A percentile compares a stretch with the other conserved stretches of the same genome.
These are phyloP conservation scores for Massarina eburnea DNA, from an alignment of 2,329 filamentous ascomycete genomes.

Conservation along the genomic window DNA sequence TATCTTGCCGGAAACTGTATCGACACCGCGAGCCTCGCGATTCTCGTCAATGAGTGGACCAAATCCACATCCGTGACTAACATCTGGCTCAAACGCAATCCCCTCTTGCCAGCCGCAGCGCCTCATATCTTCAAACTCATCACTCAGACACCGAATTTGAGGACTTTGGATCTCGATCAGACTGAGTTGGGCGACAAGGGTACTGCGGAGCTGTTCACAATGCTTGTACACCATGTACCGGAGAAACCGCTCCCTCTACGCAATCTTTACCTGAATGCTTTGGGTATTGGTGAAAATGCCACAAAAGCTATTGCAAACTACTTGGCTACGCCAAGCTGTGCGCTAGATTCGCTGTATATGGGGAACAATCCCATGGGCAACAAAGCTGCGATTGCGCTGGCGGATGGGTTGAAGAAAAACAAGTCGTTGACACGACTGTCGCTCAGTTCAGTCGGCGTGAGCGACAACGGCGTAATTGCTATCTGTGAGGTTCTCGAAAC, in stretches of 20 bases:
- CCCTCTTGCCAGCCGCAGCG: slow-evolving; percentile 46
- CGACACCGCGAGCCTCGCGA: slow-evolving; percentile 45
- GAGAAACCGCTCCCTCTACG: slow-evolving; percentile 26
- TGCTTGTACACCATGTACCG: slow-evolving; percentile 35
- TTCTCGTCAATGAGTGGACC: slow-evolving; percentile 51
- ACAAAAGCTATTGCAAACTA: slow-evolving; percentile 28
- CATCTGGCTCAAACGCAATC: slow-evolving; percentile 59
- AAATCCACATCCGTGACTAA: slow-evolving; percentile 50
- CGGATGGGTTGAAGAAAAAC: slow-evolving; percentile 23
- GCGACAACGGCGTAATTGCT: slow-evolving; percentile 42
- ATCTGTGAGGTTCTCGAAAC: slow-evolving; percentile 43
- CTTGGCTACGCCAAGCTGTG: slow-evolving; percentile 26
- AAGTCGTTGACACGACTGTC: slow-evolving; percentile 28
- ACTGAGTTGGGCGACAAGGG: slow-evolving; percentile 54
- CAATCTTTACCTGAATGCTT: slow-evolving; percentile 38
- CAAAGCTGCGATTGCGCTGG: slow-evolving; percentile 21
- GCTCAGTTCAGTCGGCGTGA: slow-evolving; percentile 50
- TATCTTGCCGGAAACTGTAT: slow-evolving; percentile 60
- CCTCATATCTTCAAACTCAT: slow-evolving; percentile 50
- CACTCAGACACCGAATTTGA: slow-evolving; percentile 46
- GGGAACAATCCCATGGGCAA: slow-evolving; percentile 38
- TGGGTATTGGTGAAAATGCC: slow-evolving; percentile 26
- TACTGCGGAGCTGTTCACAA: slow-evolving; percentile 47
- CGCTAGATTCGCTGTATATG: slow-evolving; percentile 33
- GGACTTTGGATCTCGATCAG: slow-evolving; percentile 57